These are phyloP conservation scores for Boletales sp. DNA, from an alignment of 768 basidiomycete genomes.

Conservation along the genomic window DNA sequence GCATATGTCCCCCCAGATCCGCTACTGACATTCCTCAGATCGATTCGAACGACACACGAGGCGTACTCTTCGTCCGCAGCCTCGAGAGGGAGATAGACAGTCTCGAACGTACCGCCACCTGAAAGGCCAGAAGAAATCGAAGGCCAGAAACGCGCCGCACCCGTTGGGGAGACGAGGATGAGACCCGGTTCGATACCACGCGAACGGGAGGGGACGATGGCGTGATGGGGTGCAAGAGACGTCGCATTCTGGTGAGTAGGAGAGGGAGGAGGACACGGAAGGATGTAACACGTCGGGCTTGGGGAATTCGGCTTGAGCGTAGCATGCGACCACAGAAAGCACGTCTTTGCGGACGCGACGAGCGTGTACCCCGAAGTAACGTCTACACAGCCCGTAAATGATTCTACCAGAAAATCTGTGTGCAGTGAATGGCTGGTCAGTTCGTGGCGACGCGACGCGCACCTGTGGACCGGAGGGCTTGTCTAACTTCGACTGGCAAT, in stretches of 20 bases:
- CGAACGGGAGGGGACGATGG: constrained; percentile 60
- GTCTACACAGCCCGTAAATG: constrained; percentile 70
- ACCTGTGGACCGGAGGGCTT: constrained; percentile 68
- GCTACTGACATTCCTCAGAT: constrained; percentile 41
- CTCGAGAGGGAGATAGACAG: constrained; percentile 43
- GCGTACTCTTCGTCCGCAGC: constrained; percentile 52
- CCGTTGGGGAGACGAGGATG: constrained; percentile 67
- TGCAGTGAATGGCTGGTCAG: neutral
- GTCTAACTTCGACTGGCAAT: constrained; percentile 71
- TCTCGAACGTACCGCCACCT: constrained; percentile 63
- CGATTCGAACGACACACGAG: constrained; percentile 62
- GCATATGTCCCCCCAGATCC: constrained; percentile 8
- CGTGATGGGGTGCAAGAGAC: constrained; percentile 47
- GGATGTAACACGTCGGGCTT: constrained; percentile 76
- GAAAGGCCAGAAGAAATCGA: constrained; percentile 81
- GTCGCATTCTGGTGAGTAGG: constrained; percentile 42
- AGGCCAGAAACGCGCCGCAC: constrained; percentile 84
- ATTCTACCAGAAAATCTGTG: constrained; percentile 68
- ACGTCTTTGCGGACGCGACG: constrained; percentile 66
- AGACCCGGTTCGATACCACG: constrained; percentile 71
- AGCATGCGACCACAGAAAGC: constrained; percentile 83
- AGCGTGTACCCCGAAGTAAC: constrained; percentile 70
- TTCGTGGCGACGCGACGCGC: neutral
- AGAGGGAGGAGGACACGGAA: constrained; percentile 58
- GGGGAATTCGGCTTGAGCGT: constrained; percentile 56